Evolutionary conservation across 2,329 filamentous ascomycete species (phyloP).

Genomic region (Aspergillus versicolor): DNA sequence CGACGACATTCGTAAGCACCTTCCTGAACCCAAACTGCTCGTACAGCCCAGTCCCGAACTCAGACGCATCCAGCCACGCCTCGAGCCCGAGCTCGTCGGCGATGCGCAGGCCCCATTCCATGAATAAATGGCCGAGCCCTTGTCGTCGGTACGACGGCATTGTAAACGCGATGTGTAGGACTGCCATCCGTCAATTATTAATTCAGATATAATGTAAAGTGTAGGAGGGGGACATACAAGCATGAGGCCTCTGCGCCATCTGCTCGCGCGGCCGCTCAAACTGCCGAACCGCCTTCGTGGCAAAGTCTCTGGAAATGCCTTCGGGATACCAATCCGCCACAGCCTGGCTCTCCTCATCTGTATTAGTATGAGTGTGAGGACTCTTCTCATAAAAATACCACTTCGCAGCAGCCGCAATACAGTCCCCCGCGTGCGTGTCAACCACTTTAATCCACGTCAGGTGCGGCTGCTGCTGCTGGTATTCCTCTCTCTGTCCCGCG

Average conservation of each 20-base stretch:
- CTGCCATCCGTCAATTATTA: not conserved
- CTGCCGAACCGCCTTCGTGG: not conserved
- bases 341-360: not conserved
- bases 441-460: not conserved
- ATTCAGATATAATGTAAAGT: not conserved
- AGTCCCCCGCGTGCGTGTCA: not conserved
- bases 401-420: not conserved
- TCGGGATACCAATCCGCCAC: not conserved
- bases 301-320: not conserved
- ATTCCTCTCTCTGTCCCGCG: not conserved
- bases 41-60: not conserved
- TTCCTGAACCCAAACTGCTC: not conserved
- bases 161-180: not conserved
- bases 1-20: not conserved
- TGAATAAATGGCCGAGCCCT: not conserved
- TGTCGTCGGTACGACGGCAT: not conserved
- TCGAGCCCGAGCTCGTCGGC: not conserved
- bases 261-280: not conserved
- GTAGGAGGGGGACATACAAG: not conserved
- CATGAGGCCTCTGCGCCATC: not conserved
- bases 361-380: not conserved
- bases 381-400: not conserved
- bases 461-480: not conserved
- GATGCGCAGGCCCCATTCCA: not conserved
- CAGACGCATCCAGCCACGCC: not conserved